Evolutionary conservation across 108 stramenopile genomes (phyloP), one percentile per base, ranked within the genome.

Genomic region (Discostella pseudostelligera): DNA sequence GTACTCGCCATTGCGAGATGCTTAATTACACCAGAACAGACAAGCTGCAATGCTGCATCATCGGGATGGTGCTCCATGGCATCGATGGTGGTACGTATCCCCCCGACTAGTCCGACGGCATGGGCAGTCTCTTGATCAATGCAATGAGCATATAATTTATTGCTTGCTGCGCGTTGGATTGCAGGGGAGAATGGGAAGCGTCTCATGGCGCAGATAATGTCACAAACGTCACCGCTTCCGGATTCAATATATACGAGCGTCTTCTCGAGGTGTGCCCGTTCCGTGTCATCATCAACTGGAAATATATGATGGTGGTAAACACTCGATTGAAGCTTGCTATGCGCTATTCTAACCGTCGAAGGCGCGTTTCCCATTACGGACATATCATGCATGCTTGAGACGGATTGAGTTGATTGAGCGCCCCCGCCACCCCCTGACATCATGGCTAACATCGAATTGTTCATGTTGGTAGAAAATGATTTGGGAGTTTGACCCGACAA

Each of bases 61-160:
- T 48, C 35, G 46, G 74, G 16, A 42, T 74, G 74, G 22, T 74
- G 54, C 57, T 74, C 74, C 74, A 74, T 74, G 35, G 74, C 74
- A 56, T 74, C 74, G 32, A 74, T 67, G 24, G 67, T 59, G 25
- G 74, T 74, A 42, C 74, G 59, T 67, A 74, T 67, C 26, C 74
- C 74, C n/a, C 74, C 74, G 14, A 67, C 61, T 24, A 74, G 32
- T n/a, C 64, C 74, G 29, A 74, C 61, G 17, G 74, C 74, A 56
- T 67, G 60, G 16, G 74, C 74, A 37, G 66, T 65, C 16, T 74
- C 74, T 25, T 58, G 59, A 37, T 74, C 74, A 22, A 74, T 67
- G 46, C 74, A 74, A 14, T 67, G 74, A 10, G 67, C 74, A 45
- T 67, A 74, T 12, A 74, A 40, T 32, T 74, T 74, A 43, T 74